Percentiles rank a stretch among this genome's conserved stretches.
phyloP scores from a whole-genome alignment of 2,329 filamentous ascomycete genomes.

The Didymella lethalis region DNA sequence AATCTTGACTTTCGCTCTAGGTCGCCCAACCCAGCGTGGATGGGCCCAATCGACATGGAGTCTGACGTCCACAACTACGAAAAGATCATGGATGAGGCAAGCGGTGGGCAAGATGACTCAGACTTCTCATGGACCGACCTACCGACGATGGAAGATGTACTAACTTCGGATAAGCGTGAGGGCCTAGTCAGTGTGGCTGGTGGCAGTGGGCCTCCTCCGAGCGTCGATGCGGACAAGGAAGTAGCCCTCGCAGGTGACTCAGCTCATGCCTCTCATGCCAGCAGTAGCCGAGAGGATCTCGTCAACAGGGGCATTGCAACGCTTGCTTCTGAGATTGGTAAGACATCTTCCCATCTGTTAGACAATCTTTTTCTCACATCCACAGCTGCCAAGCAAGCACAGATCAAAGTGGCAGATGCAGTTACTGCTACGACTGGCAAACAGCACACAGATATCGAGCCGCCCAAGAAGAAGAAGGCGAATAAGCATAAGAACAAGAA shows the following conservation, averaged over 20 bases:
- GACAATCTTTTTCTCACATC: background rate
- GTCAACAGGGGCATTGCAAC: background rate
- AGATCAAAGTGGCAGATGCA: background rate
- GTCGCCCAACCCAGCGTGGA: conserved; percentile 16
- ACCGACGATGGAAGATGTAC: conserved; percentile 3
- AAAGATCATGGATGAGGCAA: conserved; percentile 9
- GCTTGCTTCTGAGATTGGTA: background rate
- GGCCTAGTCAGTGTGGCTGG: background rate
- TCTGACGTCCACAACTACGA: conserved; percentile 10
- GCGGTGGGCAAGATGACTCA: conserved; percentile 12
- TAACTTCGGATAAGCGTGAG: background rate
- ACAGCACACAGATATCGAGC: background rate
- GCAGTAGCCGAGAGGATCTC: background rate
- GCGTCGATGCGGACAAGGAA: background rate
- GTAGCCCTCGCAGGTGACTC: no score
- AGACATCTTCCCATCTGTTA: background rate
- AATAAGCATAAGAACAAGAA: conserved; percentile 18
- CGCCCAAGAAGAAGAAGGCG: conserved; percentile 15
- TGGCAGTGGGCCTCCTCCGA: background rate
- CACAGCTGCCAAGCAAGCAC: background rate
- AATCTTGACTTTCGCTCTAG: conserved; percentile 9
- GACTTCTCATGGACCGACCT: conserved; percentile 18
- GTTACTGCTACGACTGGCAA: background rate
- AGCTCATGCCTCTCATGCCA: background rate
- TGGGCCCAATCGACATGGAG: conserved; percentile 17